Evolutionary conservation across 2,329 filamentous ascomycete genomes (phyloP), one percentile per base, ranked within the genome.

Genomic region (Berkeleyomyces basicola): DNA sequence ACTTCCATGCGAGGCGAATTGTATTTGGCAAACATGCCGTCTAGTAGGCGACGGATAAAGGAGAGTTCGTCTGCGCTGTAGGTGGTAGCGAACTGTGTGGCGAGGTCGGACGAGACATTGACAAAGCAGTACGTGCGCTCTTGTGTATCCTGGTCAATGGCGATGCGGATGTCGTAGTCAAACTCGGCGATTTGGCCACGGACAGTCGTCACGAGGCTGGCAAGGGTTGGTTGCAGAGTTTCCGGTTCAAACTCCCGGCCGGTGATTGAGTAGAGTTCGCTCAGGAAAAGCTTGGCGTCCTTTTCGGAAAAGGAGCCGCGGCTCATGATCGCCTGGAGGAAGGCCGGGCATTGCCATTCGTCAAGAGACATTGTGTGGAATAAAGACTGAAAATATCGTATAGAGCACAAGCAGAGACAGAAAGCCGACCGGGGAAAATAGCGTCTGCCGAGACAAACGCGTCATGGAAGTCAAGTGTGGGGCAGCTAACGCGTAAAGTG

Each of bases 21-120:
- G 75, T 90, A 84, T 23, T 82, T 86, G 66, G 95, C 89, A 70
- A 97, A 99, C 82, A 99, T 95, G 68, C 82, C 84, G 71, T 96
- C 91, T 0, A 99, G 80, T 2, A 96, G 72, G 7, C 93, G 80
- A 73, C 95, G 93, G 62, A 97, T 82, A 71, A 90, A 99, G 0
- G 87, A 83, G 40, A 97, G 88, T 75, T 97, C 91, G 67, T 96
- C 90, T 0, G 89, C 76, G 6, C 79, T 81, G 70, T 87, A 88
- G 0, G 82, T 83, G 0, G 93, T 97, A 1, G 91, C 90, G 46
- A 96, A 79, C 69, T 96, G 92, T 0, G 90, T 95, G 65, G 92
- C 77, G 0, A 86, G 77, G 72, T 99, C 93, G 65, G 86, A 90
- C 7, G 87, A 86, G 0, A 86, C 89, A 74, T 99, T 99, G 57